Conservation (phyloP, 1,139 yeast species). For the Geotrichum restrictum region DNA sequence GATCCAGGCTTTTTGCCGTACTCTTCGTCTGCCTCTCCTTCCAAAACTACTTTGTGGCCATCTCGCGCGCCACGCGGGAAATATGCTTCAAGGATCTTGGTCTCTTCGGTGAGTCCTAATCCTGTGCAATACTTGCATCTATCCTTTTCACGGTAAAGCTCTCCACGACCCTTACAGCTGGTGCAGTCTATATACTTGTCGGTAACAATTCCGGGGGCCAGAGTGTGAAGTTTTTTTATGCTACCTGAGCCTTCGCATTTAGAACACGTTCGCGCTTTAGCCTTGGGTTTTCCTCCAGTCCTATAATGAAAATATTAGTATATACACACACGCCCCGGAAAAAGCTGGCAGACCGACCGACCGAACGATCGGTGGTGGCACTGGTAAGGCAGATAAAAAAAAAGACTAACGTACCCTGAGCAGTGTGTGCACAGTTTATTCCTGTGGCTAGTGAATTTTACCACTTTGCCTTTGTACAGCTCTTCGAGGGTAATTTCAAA, state of each 20-base stretch:
- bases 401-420: constrained; percentile 45
- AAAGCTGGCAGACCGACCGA: too few relatives aligned
- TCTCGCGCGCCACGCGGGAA: constrained; percentile 65
- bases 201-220: constrained; percentile 74
- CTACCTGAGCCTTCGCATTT: constrained; percentile 73
- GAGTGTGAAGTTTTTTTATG: constrained; percentile 55
- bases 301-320: constrained; percentile 5
- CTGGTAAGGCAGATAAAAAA: constrained; percentile 2
- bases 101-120: constrained; percentile 56
- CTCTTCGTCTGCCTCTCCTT: constrained; percentile 73
- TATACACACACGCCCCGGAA: too few relatives aligned
- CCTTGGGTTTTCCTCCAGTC: constrained; percentile 62
- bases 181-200: constrained; percentile 62
- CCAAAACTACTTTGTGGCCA: constrained; percentile 58
- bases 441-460: constrained; percentile 71
- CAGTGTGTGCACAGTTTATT: constrained; percentile 69
- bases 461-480: constrained; percentile 76
- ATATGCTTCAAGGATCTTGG: constrained; percentile 72
- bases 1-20: constrained; percentile 72
- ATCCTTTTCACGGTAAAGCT: constrained; percentile 58
- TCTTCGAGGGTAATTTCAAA: constrained; percentile 70
- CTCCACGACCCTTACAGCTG: constrained; percentile 71
- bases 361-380: too few relatives aligned
- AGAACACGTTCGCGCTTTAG: constrained; percentile 54
- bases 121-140: constrained; percentile 78